Evolutionary conservation across 106 monocot genomes (phyloP).

Genomic region (Phalaenopsis aphrodite): DNA sequence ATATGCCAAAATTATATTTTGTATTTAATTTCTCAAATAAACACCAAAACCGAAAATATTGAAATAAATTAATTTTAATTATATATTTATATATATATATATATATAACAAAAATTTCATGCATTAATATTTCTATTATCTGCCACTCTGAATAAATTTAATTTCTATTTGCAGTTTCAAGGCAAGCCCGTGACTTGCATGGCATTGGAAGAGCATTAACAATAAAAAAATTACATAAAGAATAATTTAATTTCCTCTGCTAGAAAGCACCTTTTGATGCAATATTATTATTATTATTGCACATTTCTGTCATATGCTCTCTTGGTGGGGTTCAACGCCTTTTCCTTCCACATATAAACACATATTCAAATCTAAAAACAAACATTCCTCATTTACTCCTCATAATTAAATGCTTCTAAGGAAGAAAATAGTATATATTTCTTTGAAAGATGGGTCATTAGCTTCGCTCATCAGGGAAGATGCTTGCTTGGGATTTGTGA

Average conservation of each 20-base stretch:
- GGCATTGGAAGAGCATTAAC: not conserved
- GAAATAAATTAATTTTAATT: too few relatives aligned
- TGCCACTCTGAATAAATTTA: not conserved
- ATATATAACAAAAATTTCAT: too few relatives aligned
- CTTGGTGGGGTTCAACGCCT: not conserved
- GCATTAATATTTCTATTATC: not conserved
- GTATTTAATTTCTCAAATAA: too few relatives aligned
- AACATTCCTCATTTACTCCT: conserved; percentile 12
- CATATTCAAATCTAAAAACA: conserved; percentile 3
- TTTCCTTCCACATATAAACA: conserved; percentile 8
- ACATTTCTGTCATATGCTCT: conserved; percentile 3
- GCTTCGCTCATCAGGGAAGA: not conserved
- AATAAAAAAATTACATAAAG: not conserved
- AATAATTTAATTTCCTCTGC: conserved; percentile 8
- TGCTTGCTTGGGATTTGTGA: conserved; percentile 16
- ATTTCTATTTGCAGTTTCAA: conserved; percentile 8
- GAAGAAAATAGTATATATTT: conserved; percentile 6
- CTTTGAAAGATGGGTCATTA: conserved; percentile 9
- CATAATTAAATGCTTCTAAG: conserved; percentile 13
- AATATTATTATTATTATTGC: conserved; percentile 6
- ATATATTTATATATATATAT: too few relatives aligned
- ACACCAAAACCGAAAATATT: too few relatives aligned
- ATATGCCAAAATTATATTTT: too few relatives aligned
- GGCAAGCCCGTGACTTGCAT: conserved; percentile 21
- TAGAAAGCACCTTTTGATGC: conserved; percentile 8